A percentile compares a stretch with the other conserved stretches of the same genome.
Conservation (phyloP, 306 rosid genomes). For the Oxytropis ochrocephala region DNA sequence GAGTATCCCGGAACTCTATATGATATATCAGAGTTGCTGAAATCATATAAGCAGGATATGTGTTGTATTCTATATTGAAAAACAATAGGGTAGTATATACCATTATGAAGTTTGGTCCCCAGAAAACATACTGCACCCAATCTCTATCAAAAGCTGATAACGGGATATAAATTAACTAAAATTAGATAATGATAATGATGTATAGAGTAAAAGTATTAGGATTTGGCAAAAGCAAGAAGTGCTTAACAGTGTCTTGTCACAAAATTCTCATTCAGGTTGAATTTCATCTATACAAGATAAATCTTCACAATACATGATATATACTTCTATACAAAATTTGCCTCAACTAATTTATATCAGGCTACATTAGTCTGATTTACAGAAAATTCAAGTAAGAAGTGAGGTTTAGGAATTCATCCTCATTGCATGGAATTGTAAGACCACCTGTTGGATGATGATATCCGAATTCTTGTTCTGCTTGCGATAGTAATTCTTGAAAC, state of each 20-base stretch:
- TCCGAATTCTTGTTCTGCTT: too few species aligned
- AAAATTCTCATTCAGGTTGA: not conserved
- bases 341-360: not conserved
- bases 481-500: too few species aligned
- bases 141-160: not conserved
- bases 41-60: too few species aligned
- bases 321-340: not conserved
- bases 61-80: not conserved
- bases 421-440: conserved; percentile 32
- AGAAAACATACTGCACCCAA: not conserved
- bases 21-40: too few species aligned
- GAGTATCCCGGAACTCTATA: too few species aligned
- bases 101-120: too few species aligned
- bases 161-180: too few species aligned
- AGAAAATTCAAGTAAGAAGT: not conserved
- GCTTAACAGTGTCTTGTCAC: not conserved
- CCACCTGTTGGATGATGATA: conserved; percentile 37
- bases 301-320: not conserved
- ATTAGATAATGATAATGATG: not conserved
- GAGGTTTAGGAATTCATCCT: not conserved
- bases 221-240: not conserved
- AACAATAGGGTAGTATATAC: not conserved
- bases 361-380: not conserved
- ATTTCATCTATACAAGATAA: not conserved
- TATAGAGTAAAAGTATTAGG: too few species aligned